phyloP scores from a whole-genome alignment of 106 monocot genomes.

The Dioscorea alata region DNA sequence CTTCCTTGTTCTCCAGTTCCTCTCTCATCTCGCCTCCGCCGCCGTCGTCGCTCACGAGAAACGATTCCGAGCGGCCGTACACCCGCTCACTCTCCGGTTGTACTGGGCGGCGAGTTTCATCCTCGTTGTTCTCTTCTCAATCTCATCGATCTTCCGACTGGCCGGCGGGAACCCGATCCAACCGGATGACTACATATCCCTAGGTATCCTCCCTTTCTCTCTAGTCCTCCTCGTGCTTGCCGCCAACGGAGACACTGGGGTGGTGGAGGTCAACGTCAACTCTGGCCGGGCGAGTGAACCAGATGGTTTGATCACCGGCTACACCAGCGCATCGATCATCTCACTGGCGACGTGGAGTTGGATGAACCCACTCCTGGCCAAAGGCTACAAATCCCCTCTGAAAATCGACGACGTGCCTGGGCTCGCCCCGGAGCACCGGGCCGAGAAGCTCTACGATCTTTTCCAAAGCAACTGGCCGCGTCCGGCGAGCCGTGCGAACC shows the following conservation, averaged over 20 bases:
- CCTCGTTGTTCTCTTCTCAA: constrained; percentile 34
- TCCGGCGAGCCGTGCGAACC: constrained; percentile 19
- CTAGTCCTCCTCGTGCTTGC: constrained; percentile 34
- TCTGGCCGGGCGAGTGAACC: neutral
- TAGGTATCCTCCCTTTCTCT: constrained; percentile 42
- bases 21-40: constrained; percentile 32
- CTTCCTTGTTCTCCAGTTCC: constrained; percentile 38
- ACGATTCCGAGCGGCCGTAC: constrained; percentile 19
- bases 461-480: constrained; percentile 71
- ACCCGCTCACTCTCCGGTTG: constrained; percentile 40
- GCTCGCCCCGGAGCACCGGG: constrained; percentile 59
- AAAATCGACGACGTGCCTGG: constrained; percentile 70
- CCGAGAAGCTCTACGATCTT: constrained; percentile 53
- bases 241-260: constrained; percentile 42
- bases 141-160: constrained; percentile 43
- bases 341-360: constrained; percentile 58
- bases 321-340: constrained; percentile 46
- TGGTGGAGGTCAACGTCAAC: neutral
- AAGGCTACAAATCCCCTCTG: constrained; percentile 64
- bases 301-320: constrained; percentile 3
- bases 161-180: constrained; percentile 19
- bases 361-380: constrained; percentile 73
- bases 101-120: constrained; percentile 50
- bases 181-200: constrained; percentile 43
- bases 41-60: constrained; percentile 61